phyloP scores from a whole-genome alignment of 306 rosid species.

The Gastrolobium bilobum region DNA sequence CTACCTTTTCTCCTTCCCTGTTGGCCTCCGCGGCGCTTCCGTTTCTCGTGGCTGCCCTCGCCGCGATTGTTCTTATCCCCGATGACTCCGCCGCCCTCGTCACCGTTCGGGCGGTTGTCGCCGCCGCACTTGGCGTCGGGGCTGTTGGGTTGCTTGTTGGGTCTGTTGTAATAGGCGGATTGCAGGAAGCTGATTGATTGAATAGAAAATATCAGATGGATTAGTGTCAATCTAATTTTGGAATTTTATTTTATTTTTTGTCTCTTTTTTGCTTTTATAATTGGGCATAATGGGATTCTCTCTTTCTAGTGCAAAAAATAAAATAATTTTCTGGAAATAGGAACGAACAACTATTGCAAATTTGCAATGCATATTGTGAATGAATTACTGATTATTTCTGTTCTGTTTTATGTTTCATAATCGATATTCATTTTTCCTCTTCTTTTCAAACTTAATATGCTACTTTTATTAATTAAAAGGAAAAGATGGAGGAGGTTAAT shows the following conservation, averaged over 20 bases:
- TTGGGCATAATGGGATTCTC: neutral
- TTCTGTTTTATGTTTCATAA: too few relatives aligned
- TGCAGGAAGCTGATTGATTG: conserved; percentile 91
- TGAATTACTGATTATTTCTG: too few relatives aligned
- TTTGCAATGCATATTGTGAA: too few relatives aligned
- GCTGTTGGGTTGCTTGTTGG: conserved; percentile 78
- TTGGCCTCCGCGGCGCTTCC: conserved; percentile 87
- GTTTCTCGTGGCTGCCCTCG: conserved; percentile 68
- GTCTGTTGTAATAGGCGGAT: conserved; percentile 79
- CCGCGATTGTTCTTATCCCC: conserved; percentile 70
- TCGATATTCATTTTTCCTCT: too few relatives aligned
- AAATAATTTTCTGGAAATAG: neutral
- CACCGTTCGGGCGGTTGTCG: conserved; percentile 68
- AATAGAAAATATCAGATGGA: neutral
- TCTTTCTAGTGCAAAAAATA: neutral
- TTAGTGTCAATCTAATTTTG: neutral
- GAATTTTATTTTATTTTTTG: neutral
- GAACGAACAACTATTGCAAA: too few relatives aligned
- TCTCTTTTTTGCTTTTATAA: neutral
- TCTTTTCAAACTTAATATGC: too few relatives aligned
- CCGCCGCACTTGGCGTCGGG: conserved; percentile 72
- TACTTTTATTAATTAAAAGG: too few relatives aligned
- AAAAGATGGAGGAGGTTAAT: too few relatives aligned
- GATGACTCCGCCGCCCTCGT: conserved; percentile 82
- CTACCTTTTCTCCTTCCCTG: conserved; percentile 66